Evolutionary conservation across 192 early-diverging fungal species (phyloP).

Genomic region (Dimargaris cristalligena): DNA sequence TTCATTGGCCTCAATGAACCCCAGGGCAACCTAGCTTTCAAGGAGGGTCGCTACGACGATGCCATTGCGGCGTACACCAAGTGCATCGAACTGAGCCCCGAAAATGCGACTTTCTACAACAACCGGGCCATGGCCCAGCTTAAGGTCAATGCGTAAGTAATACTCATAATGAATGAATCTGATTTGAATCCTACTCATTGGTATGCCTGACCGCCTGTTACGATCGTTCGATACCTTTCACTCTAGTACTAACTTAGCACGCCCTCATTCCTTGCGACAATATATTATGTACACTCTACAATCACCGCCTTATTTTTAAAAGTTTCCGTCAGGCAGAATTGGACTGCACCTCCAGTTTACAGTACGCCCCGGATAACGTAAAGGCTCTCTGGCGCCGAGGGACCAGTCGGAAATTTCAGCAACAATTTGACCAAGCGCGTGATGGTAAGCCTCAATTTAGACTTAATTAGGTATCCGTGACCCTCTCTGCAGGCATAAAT

Average conservation of each 20-base stretch:
- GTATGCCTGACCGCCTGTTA: background rate
- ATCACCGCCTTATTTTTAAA: background rate
- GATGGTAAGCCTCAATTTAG: background rate
- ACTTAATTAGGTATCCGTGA: background rate
- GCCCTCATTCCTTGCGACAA: background rate
- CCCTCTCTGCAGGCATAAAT: background rate
- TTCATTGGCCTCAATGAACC: no score
- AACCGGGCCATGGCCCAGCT: background rate
- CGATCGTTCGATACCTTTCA: background rate
- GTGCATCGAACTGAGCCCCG: background rate
- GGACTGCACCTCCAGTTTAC: background rate
- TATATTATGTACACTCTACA: background rate
- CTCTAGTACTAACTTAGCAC: background rate
- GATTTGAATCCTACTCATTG: background rate
- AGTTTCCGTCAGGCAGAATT: background rate
- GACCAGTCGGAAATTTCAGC: background rate
- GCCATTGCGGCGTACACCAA: background rate
- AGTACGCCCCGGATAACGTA: background rate
- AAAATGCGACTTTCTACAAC: background rate
- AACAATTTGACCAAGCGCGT: background rate
- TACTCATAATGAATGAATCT: background rate
- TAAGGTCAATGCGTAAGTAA: background rate
- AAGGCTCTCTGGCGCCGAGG: background rate
- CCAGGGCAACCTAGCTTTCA: conserved; percentile 1
- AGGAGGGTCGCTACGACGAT: background rate